Conservation (phyloP, 441 rosid genomes). For the Gossypium aridum region DNA sequence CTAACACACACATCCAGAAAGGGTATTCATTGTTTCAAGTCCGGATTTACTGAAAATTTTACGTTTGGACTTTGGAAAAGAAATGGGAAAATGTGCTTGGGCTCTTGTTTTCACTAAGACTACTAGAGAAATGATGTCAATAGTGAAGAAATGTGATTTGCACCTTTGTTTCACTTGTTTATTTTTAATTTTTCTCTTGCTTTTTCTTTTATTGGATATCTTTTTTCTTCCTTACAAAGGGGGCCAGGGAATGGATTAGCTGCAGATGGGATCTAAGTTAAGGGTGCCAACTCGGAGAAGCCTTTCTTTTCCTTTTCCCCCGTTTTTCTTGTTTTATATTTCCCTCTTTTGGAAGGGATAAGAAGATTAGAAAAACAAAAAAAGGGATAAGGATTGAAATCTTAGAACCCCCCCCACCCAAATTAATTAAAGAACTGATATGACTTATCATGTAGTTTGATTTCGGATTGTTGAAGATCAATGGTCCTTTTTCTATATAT, state of each 20-base stretch:
- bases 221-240: neutral
- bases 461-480: neutral
- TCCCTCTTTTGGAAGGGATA: neutral
- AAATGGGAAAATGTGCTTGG: constrained; percentile 4
- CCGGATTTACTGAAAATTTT: neutral
- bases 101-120: neutral
- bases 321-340: neutral
- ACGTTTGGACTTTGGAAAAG: neutral
- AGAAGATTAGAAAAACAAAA: neutral
- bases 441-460: neutral
- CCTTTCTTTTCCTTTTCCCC: neutral
- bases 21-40: constrained; percentile 1
- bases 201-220: neutral
- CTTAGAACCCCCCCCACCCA: neutral
- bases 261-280: neutral
- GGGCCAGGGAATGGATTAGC: neutral
- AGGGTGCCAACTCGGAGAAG: neutral
- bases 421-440: neutral
- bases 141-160: neutral
- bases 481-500: neutral
- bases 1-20: neutral
- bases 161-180: neutral
- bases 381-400: neutral
- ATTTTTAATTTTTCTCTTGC: neutral
- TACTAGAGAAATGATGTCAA: neutral